phyloP scores from a whole-genome alignment of 805 yeast species.

The Candida nemodendra region DNA sequence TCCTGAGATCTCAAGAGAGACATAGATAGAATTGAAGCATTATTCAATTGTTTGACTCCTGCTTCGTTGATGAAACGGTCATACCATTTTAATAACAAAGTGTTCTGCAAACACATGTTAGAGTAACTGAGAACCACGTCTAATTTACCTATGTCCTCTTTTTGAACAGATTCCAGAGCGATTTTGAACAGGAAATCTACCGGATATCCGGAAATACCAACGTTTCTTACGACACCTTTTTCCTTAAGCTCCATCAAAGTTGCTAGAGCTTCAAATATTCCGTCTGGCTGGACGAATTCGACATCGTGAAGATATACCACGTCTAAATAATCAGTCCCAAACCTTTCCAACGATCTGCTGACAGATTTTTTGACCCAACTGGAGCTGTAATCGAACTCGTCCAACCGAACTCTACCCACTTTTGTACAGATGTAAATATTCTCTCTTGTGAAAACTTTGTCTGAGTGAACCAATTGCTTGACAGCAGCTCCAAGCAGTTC shows the following conservation, averaged over 20 bases:
- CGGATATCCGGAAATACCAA: slow-evolving; percentile 90
- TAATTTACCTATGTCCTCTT: slow-evolving; percentile 53
- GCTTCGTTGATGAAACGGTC: slow-evolving; percentile 51
- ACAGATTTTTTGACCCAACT: slow-evolving; percentile 62
- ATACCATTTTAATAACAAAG: slow-evolving; percentile 44
- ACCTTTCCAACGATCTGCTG: slow-evolving; percentile 60
- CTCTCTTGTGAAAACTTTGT: slow-evolving; percentile 52
- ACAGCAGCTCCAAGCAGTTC: slow-evolving; percentile 68
- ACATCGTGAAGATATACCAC: slow-evolving; percentile 86
- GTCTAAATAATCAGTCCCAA: slow-evolving; percentile 70
- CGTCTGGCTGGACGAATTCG: slow-evolving; percentile 65
- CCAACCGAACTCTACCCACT: slow-evolving; percentile 70
- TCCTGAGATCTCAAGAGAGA: slow-evolving; percentile 67
- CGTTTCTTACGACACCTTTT: slow-evolving; percentile 58
- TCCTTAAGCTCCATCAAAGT: slow-evolving; percentile 58
- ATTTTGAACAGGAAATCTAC: slow-evolving; percentile 61
- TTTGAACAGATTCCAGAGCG: slow-evolving; percentile 38
- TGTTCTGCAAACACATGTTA: slow-evolving; percentile 80
- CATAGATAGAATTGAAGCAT: slow-evolving; percentile 89
- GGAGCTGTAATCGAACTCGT: slow-evolving; percentile 74
- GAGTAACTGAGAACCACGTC: slow-evolving; percentile 80
- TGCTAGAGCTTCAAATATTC: slow-evolving; percentile 59
- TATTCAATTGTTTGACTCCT: slow-evolving; percentile 57
- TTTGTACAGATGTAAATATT: slow-evolving; percentile 74
- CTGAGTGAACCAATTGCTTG: slow-evolving; percentile 30